Evolutionary conservation across 2,329 filamentous ascomycete species (phyloP).

Genomic region (Ascochyta rabiei): DNA sequence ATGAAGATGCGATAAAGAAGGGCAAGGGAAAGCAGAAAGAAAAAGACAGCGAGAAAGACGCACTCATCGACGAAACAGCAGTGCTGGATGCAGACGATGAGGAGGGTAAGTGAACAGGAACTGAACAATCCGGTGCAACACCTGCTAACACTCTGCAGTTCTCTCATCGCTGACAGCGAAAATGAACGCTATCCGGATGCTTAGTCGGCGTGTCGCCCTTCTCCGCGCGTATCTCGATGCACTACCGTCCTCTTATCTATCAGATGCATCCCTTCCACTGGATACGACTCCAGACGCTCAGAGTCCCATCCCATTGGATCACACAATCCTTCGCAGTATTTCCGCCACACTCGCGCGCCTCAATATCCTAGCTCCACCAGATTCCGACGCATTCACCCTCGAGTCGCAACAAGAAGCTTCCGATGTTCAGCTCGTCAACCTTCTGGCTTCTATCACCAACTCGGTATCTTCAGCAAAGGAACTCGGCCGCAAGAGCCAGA

Average conservation of each 20-base stretch:
- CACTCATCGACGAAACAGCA: conserved; percentile 41
- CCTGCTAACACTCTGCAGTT: conserved; percentile 48
- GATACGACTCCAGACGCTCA: conserved; percentile 36
- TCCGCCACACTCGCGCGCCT: conserved; percentile 84
- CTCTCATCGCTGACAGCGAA: conserved; percentile 79
- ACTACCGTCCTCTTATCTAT: conserved; percentile 70
- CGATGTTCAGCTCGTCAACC: conserved; percentile 77
- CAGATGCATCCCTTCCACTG: conserved; percentile 50
- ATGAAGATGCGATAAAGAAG: conserved; percentile 54
- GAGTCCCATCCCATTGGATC: conserved; percentile 54
- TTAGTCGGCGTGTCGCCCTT: conserved; percentile 67
- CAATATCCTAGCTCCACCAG: conserved; percentile 77
- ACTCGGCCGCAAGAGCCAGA: conserved; percentile 73
- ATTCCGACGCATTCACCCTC: conserved; percentile 67
- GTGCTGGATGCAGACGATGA: conserved; percentile 66
- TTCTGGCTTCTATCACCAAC: conserved; percentile 77
- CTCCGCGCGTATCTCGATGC: conserved; percentile 73
- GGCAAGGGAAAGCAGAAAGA: conserved; percentile 60
- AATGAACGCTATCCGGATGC: conserved; percentile 91
- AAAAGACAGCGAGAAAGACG: conserved; percentile 44
- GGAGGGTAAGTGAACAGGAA: conserved; percentile 56
- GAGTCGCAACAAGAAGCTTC: conserved; percentile 80
- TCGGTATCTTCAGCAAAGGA: conserved; percentile 74
- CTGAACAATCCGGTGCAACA: background rate
- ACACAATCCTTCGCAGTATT: conserved; percentile 83